phyloP scores from a whole-genome alignment of 257 asterid genomes.

The Nicotiana obtusifolia region DNA sequence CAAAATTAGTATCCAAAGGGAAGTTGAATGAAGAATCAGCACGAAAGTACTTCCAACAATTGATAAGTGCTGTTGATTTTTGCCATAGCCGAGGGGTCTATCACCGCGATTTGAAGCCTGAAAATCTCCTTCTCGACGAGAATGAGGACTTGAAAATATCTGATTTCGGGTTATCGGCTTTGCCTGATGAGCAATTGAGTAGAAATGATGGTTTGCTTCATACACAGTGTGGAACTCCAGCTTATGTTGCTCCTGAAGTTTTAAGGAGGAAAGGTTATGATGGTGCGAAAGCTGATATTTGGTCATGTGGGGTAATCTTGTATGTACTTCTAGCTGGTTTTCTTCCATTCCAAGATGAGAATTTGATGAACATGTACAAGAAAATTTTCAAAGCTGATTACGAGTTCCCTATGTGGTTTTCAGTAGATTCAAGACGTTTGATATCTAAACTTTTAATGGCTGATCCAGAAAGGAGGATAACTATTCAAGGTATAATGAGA shows the following conservation, averaged over 20 bases:
- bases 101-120: constrained; percentile 41
- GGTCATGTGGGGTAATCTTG: constrained; percentile 63
- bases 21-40: constrained; percentile 39
- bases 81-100: constrained; percentile 30
- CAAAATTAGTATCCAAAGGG: constrained; percentile 35
- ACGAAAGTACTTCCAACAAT: constrained; percentile 47
- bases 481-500: constrained; percentile 42
- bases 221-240: constrained; percentile 59
- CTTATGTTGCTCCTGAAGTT: constrained; percentile 60
- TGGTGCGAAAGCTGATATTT: constrained; percentile 50
- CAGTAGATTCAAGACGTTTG: constrained; percentile 34
- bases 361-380: constrained; percentile 31
- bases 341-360: constrained; percentile 47
- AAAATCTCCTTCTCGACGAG: constrained; percentile 60
- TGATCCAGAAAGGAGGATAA: constrained; percentile 42
- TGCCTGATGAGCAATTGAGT: constrained; percentile 30
- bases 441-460: constrained; percentile 38
- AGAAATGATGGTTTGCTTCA: constrained; percentile 38
- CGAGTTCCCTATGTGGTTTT: constrained; percentile 46
- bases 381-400: constrained; percentile 41
- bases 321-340: constrained; percentile 54
- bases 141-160: constrained; percentile 42
- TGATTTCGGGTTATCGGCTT: constrained; percentile 56
- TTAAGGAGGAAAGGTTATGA: constrained; percentile 39
- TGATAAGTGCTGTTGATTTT: constrained; percentile 43